Evolutionary conservation across 495 filamentous ascomycete genomes (phyloP), one percentile per base, ranked within the genome.

Genomic region (Pseudevernia furfuracea): DNA sequence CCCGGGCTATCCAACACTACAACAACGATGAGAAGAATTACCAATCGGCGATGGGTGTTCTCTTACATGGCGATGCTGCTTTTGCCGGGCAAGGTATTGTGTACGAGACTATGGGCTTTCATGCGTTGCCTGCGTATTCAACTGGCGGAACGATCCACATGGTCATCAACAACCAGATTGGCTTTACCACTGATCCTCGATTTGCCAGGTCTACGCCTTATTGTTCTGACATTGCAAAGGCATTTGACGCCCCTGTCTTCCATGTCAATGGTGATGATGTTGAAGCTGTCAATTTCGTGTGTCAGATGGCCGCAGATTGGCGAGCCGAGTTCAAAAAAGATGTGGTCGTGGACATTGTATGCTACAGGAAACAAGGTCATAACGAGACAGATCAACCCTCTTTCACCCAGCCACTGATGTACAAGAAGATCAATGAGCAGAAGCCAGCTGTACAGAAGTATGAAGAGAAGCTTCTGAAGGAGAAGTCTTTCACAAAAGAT

Each of bases 381-480:
- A 98, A 98, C 79, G 94, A 98, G 81, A 98, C 94, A 19, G 94
- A 98, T 72, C 94, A 98, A 80, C 94, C 94, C 23, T 96, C 92
- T 39, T 98, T 98, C 83, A 98, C 94, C n/a, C 94, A 98, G 77
- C 94, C 94, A 44, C 78, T 96, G 65, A 98, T 98, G 94, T 98
- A 98, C 83, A 96, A 96, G 84, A 90, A 89, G 69, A 97, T 98
- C 72, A 83, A 84, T 62, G 80, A 84, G 44, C 89, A 96, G 73
- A 81, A 86, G 66, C 81, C 85, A 32, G 87, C 92, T 74, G 85
- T 98, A 66, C 86, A 92, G 74, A 89, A 85, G 70, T 98, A 98
- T 75, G 81, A 93, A 65, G 82, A 93, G 65, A 86, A 91, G 81
- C 89, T 98, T 44, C 80, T 97, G 38, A 80, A 89, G 67, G 92